phyloP scores from a whole-genome alignment of 2,329 filamentous ascomycete species.

The Colletotrichum limetticola region DNA sequence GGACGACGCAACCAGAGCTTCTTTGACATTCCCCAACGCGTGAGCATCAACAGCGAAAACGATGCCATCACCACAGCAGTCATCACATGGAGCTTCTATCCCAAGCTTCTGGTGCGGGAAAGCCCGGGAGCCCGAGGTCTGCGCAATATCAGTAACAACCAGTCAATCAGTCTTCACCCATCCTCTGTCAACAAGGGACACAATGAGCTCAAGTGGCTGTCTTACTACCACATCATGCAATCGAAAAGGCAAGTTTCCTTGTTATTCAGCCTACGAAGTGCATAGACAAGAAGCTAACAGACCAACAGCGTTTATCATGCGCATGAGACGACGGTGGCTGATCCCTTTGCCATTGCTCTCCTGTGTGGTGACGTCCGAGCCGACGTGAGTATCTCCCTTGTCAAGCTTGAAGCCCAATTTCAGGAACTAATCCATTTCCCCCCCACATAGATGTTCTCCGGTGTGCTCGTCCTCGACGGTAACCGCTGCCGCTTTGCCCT shows the following conservation, averaged over 20 bases:
- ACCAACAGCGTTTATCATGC: slow-evolving; percentile 80
- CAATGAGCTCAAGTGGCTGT: slow-evolving; percentile 80
- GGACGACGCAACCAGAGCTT: slow-evolving; percentile 77
- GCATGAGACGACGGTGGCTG: slow-evolving; percentile 84
- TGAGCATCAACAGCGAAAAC: slow-evolving; percentile 81
- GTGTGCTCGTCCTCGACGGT: slow-evolving; percentile 86
- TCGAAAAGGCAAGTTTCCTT: slow-evolving; percentile 73
- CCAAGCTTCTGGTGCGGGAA: slow-evolving; percentile 87
- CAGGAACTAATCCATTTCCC: slow-evolving; percentile 13
- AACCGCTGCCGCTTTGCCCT: slow-evolving; percentile 87
- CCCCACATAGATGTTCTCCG: slow-evolving; percentile 78
- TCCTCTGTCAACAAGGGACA: slow-evolving; percentile 86
- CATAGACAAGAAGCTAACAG: slow-evolving; percentile 37
- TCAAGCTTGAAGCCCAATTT: background rate
- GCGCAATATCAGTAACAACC: slow-evolving; percentile 93
- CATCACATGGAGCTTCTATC: slow-evolving; percentile 95
- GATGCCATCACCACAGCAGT: slow-evolving; percentile 84
- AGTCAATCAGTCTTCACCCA: slow-evolving; percentile 86
- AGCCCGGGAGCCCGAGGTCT: slow-evolving; percentile 77
- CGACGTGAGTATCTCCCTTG: slow-evolving; percentile 65
- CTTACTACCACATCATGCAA: slow-evolving; percentile 98
- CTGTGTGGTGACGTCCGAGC: slow-evolving; percentile 91
- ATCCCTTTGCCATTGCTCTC: slow-evolving; percentile 84
- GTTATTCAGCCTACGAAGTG: background rate
- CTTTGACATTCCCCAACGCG: slow-evolving; percentile 81